phyloP scores from a whole-genome alignment of 768 basidiomycete species.

The Panellus pusillus region DNA sequence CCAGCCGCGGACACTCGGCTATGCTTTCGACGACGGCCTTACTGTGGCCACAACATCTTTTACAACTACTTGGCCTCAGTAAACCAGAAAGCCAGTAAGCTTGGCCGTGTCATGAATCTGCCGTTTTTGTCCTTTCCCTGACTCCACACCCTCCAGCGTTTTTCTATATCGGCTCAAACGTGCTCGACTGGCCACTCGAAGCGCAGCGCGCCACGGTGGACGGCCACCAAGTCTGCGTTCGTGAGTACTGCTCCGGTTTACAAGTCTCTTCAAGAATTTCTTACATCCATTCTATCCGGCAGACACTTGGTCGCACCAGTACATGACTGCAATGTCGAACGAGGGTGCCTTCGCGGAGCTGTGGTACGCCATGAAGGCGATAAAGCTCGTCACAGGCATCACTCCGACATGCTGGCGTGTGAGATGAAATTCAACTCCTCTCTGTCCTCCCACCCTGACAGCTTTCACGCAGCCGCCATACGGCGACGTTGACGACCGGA shows the following conservation, averaged over 20 bases:
- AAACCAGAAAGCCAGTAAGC: slow-evolving; percentile 61
- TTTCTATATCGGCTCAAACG: slow-evolving; percentile 64
- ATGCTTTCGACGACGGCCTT: slow-evolving; percentile 62
- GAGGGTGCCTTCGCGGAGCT: slow-evolving; percentile 74
- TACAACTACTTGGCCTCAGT: slow-evolving; percentile 53
- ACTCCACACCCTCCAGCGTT: slow-evolving; percentile 38
- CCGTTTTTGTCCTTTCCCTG: too few relatives aligned
- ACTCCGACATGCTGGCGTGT: slow-evolving; percentile 66
- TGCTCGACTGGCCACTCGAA: slow-evolving; percentile 56
- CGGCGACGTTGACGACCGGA: slow-evolving; percentile 20
- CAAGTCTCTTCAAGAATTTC: background rate
- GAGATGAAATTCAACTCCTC: slow-evolving; percentile 16
- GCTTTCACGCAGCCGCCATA: slow-evolving; percentile 23
- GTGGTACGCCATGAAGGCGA: slow-evolving; percentile 61
- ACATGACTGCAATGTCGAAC: slow-evolving; percentile 62
- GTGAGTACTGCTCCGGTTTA: slow-evolving; percentile 37
- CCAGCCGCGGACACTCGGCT: slow-evolving; percentile 56
- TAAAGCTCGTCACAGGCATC: slow-evolving; percentile 57
- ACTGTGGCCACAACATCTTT: slow-evolving; percentile 49
- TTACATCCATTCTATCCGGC: background rate
- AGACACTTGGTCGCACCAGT: slow-evolving; percentile 58
- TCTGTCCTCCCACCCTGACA: slow-evolving; percentile 1
- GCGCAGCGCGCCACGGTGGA: slow-evolving; percentile 52
- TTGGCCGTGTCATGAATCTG: slow-evolving; percentile 6
- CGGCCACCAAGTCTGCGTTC: slow-evolving; percentile 59